Percentiles rank a stretch among this genome's conserved stretches.
phyloP scores from a whole-genome alignment of 2,329 filamentous ascomycete species.

The Nemania sp. region DNA sequence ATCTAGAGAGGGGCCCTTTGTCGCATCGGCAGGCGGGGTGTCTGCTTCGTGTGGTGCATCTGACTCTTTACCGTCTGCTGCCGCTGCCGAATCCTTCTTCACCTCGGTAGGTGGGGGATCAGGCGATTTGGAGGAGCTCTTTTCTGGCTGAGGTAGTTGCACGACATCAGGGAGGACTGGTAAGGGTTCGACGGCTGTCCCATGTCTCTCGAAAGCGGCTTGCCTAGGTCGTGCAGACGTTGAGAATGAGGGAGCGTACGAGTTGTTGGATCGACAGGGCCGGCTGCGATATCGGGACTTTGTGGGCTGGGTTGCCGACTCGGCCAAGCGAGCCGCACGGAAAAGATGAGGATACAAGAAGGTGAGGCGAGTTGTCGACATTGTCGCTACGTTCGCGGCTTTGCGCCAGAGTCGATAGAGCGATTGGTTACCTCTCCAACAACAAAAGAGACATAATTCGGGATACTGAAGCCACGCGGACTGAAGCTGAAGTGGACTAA shows the following conservation, averaged over 20 bases:
- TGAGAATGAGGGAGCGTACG: slow-evolving; percentile 53
- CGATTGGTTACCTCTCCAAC: slow-evolving; percentile 10
- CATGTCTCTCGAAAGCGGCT: slow-evolving; percentile 66
- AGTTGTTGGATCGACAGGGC: slow-evolving; percentile 45
- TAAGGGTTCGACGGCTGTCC: slow-evolving; percentile 70
- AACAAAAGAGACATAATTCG: slow-evolving; percentile 32
- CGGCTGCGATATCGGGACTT: slow-evolving; percentile 54
- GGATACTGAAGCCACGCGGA: slow-evolving; percentile 2
- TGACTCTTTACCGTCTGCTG: slow-evolving; percentile 35
- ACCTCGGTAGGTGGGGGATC: slow-evolving; percentile 34
- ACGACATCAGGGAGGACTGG: slow-evolving; percentile 49
- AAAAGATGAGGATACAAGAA: slow-evolving; percentile 78
- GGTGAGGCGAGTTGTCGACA: slow-evolving; percentile 72
- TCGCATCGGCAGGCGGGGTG: slow-evolving; percentile 29
- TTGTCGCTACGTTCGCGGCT: slow-evolving; percentile 51
- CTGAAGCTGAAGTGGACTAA: too few relatives aligned
- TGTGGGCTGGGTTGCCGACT: slow-evolving; percentile 59
- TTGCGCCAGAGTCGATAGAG: slow-evolving; percentile 4
- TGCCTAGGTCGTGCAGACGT: slow-evolving; percentile 55
- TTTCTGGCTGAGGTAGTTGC: slow-evolving; percentile 44
- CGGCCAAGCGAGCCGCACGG: slow-evolving; percentile 62
- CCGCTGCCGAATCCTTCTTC: slow-evolving; percentile 35
- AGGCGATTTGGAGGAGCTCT: slow-evolving; percentile 33
- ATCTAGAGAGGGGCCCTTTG: slow-evolving; percentile 23
- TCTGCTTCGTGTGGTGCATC: slow-evolving; percentile 32